Evolutionary conservation across 2,329 filamentous ascomycete genomes (phyloP).

Genomic region (Fonsecaea nubica): DNA sequence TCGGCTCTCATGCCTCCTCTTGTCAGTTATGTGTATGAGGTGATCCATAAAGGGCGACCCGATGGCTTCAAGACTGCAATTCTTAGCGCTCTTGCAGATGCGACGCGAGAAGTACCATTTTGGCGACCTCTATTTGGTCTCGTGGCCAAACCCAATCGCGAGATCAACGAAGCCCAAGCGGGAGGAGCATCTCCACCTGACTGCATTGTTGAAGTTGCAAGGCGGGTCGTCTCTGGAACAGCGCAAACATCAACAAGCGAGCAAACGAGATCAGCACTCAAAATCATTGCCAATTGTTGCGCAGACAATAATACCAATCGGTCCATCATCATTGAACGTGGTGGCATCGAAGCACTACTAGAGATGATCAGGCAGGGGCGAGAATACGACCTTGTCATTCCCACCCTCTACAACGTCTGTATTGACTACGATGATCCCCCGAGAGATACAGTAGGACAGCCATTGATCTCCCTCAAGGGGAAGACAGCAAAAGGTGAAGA

Average conservation of each 20-base stretch:
- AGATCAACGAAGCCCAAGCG: constrained; percentile 9
- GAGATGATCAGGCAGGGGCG: constrained; percentile 9
- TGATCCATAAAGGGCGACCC: not conserved
- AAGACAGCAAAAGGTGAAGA: constrained; percentile 1
- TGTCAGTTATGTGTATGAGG: constrained; percentile 15
- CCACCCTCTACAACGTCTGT: constrained; percentile 40
- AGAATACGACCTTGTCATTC: constrained; percentile 36
- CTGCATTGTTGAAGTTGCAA: constrained; percentile 36
- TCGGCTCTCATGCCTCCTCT: constrained; percentile 14
- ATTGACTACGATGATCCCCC: constrained; percentile 37
- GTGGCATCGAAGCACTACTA: constrained; percentile 33
- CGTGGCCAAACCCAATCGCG: not conserved
- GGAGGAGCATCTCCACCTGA: constrained; percentile 21
- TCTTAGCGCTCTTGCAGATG: constrained; percentile 27
- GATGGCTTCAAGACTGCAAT: constrained; percentile 10
- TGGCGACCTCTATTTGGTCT: constrained; percentile 36
- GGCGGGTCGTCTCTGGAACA: constrained; percentile 23
- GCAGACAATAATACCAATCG: constrained; percentile 40
- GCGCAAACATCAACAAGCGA: constrained; percentile 12
- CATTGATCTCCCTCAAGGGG: constrained; percentile 18
- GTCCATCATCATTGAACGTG: constrained; percentile 31
- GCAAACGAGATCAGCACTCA: constrained; percentile 29
- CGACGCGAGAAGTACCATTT: constrained; percentile 31
- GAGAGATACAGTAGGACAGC: constrained; percentile 18
- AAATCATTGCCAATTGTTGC: constrained; percentile 40